Conservation (phyloP, 225 moss, liverwort and hornwort species). For the Neckera pumila region DNA sequence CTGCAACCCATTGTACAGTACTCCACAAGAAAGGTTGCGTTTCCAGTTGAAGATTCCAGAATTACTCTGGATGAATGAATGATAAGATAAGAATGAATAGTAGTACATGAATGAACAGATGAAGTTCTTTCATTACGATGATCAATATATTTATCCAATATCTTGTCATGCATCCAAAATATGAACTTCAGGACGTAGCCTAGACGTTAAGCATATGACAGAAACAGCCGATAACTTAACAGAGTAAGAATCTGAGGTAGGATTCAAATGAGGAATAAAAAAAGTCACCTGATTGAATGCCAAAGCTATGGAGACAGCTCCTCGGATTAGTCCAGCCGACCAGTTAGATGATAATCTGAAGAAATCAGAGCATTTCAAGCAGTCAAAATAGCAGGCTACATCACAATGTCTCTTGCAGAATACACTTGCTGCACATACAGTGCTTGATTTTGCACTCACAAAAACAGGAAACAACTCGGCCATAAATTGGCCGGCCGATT, state of each 20-base stretch:
- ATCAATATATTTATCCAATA: neutral
- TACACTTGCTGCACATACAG: neutral
- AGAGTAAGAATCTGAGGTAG: neutral
- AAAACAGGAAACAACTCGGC: neutral
- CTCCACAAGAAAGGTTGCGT: neutral
- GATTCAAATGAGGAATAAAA: neutral
- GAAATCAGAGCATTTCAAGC: neutral
- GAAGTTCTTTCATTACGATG: neutral
- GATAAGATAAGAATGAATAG: neutral
- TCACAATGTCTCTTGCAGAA: neutral
- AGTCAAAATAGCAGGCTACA: neutral
- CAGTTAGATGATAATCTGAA: conserved; percentile 71
- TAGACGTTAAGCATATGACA: neutral
- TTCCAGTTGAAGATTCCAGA: neutral
- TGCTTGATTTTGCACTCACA: neutral
- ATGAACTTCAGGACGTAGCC: neutral
- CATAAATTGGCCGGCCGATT: neutral
- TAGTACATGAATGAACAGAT: too few species aligned
- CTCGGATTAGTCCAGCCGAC: conserved; percentile 97
- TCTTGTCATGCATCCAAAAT: neutral
- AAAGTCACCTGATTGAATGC: conserved; percentile 65
- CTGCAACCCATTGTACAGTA: too few species aligned
- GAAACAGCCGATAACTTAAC: neutral
- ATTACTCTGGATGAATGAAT: neutral
- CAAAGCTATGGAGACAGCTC: conserved; percentile 88